These are phyloP conservation scores for Mycosphaerella arachidis DNA, from an alignment of 2,329 filamentous ascomycete genomes.

Conservation along the genomic window DNA sequence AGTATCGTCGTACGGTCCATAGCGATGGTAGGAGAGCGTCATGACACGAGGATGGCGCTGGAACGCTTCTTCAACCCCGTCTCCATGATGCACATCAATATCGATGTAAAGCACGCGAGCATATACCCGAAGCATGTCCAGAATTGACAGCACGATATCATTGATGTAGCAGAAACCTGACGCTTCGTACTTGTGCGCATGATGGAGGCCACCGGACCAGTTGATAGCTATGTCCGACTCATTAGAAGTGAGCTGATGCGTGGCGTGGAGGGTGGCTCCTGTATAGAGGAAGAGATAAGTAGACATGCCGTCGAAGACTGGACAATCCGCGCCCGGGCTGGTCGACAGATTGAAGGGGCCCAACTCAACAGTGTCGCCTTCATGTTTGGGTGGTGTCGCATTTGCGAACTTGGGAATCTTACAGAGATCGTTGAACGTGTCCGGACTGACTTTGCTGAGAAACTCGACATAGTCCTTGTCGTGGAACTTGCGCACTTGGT, in stretches of 20 bases:
- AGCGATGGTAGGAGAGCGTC: conserved; percentile 95
- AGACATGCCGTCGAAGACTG: conserved; percentile 91
- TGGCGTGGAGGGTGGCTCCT: conserved; percentile 84
- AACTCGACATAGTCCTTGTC: conserved; percentile 87
- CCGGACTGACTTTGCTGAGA: conserved; percentile 46
- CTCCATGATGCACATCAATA: conserved; percentile 87
- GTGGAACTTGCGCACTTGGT: conserved; percentile 85
- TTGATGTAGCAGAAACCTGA: conserved; percentile 99
- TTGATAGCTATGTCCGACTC: conserved; percentile 96
- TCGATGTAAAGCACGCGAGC: conserved; percentile 91
- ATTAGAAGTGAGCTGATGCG: conserved; percentile 76
- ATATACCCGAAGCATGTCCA: conserved; percentile 77
- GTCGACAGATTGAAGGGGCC: conserved; percentile 67
- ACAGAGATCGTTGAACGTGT: conserved; percentile 50
- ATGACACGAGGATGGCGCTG: conserved; percentile 85
- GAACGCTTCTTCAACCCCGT: conserved; percentile 87
- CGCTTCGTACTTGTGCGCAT: conserved; percentile 90
- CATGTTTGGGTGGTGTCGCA: conserved; percentile 39
- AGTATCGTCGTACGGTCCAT: conserved; percentile 65
- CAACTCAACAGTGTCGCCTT: conserved; percentile 40
- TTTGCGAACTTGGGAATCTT: conserved; percentile 41
- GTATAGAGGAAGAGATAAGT: conserved; percentile 93
- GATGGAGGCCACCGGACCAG: conserved; percentile 94
- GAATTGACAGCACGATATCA: conserved; percentile 90
- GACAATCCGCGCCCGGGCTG: conserved; percentile 74